Conservation (phyloP, 2,329 filamentous ascomycete genomes). For the Colletotrichum sp. region DNA sequence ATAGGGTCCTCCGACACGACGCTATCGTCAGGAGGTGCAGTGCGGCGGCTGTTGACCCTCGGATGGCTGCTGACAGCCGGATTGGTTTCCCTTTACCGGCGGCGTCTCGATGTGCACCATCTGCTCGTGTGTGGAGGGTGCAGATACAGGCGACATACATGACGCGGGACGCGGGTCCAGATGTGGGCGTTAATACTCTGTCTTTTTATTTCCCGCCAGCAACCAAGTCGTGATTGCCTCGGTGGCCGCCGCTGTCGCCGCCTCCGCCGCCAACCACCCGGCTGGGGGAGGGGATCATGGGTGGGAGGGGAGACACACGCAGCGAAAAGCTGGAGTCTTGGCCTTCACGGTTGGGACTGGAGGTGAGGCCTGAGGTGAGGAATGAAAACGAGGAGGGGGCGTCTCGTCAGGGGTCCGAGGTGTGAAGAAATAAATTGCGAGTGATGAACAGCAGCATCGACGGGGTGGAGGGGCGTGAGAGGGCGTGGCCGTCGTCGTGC, state of each 20-base stretch:
- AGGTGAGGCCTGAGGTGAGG: neutral
- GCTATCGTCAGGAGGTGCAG: conserved; percentile 11
- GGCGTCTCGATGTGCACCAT: neutral
- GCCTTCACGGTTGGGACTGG: neutral
- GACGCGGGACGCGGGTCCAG: conserved; percentile 9
- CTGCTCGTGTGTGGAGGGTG: neutral
- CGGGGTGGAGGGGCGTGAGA: neutral
- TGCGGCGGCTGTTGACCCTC: neutral
- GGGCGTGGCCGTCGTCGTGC: conserved; percentile 6
- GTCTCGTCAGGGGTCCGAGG: neutral
- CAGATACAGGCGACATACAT: neutral
- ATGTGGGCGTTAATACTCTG: conserved; percentile 1
- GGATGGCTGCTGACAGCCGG: neutral
- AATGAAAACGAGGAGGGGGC: conserved; percentile 1
- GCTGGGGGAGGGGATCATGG: conserved; percentile 1
- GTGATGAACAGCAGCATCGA: neutral
- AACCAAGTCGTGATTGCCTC: neutral
- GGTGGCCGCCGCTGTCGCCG: neutral
- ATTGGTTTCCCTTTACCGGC: neutral
- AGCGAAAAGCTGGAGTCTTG: conserved; percentile 3
- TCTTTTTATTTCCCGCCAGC: neutral
- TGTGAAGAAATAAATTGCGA: neutral
- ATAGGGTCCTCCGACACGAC: neutral
- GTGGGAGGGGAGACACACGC: neutral
- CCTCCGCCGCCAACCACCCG: conserved; percentile 1